Base-by-base conservation (phyloP, 2,329 filamentous ascomycete genomes). In the Ilyonectria mors-panacis region DNA sequence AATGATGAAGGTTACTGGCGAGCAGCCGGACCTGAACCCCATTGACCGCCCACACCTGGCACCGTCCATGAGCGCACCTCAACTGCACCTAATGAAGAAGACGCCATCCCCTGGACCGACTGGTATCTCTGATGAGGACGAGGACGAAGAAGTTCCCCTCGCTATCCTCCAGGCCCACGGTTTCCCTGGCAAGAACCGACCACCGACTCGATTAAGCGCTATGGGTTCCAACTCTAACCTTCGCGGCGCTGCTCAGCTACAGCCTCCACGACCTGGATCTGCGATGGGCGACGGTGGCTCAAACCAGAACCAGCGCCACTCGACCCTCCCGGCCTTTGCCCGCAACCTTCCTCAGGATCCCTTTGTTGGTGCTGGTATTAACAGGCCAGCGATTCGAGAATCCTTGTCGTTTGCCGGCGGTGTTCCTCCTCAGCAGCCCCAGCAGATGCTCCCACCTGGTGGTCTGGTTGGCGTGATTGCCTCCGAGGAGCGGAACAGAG, bases 1-100 rank as follows among this genome's bases (percentile, higher is more conserved):
- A 81, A 97, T 97, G 94, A 97, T 95, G 93, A 97, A 97, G 81
- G 92, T 96, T 33, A 97, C 94, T 1, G 94, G 94, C 54, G 93
- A 95, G 73, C 83, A 76, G 42, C 74, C 74, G 10, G 74, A 76
- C 28, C 59, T 76, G 66, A 68, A 75, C 17, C 54, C 85, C 15
- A 76, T 83, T 12, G 79, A 85, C 28, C 88, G 89, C n/a, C 86
- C 88, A 15, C 82, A 83, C 56, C 79, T 91, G 67, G 84, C 87
- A 19, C 83, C 86, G 37, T 89, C 88, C 5, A 84, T 86, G 75
- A 93, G 91, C 78, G 88, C 89, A 4, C 89, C 91, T 1, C 91
- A 90, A 69, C 78, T 93, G 21, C 78, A 77, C 63, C 76, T 79
- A 5, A 74, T 78, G 64, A 81, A 80, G 60, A 80, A 81, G 54